A percentile compares a stretch with the other conserved stretches of the same genome.
Conservation (phyloP, 257 asterid species). For the Fraxinus cuspidata region DNA sequence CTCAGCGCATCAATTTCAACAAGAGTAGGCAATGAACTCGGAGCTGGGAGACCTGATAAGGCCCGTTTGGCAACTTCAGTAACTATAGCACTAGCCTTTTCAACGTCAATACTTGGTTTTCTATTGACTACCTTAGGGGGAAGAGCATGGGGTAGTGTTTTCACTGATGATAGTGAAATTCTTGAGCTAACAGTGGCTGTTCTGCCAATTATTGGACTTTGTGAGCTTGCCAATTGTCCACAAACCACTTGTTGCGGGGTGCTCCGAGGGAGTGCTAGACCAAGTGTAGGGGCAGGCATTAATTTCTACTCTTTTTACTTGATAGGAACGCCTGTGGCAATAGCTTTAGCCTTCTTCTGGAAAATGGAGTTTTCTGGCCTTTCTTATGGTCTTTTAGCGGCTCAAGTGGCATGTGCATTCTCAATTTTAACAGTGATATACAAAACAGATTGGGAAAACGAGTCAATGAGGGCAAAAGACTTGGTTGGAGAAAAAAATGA, state of each 20-base stretch:
- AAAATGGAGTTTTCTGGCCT: conserved; percentile 76
- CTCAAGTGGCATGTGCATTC: conserved; percentile 74
- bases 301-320: conserved; percentile 82
- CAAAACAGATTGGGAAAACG: conserved; percentile 78
- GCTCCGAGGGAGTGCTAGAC: conserved; percentile 86
- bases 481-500: conserved; percentile 61
- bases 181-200: conserved; percentile 62
- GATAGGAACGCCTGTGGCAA: conserved; percentile 87
- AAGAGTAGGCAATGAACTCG: conserved; percentile 87
- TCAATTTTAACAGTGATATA: conserved; percentile 64
- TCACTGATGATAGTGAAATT: conserved; percentile 71
- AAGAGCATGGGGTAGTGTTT: conserved; percentile 68
- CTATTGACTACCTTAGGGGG: conserved; percentile 70
- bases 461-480: conserved; percentile 65
- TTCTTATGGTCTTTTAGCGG: conserved; percentile 88
- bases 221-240: conserved; percentile 95
- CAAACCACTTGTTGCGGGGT: conserved; percentile 93
- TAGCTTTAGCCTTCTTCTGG: conserved; percentile 68
- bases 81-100: conserved; percentile 67
- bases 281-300: conserved; percentile 69
- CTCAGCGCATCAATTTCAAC: conserved; percentile 81
- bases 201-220: conserved; percentile 82
- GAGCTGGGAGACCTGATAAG: conserved; percentile 77
- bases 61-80: conserved; percentile 75
- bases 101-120: conserved; percentile 63